phyloP scores from a whole-genome alignment of 2,329 filamentous ascomycete genomes.

The Hymenoscyphus albidus region DNA sequence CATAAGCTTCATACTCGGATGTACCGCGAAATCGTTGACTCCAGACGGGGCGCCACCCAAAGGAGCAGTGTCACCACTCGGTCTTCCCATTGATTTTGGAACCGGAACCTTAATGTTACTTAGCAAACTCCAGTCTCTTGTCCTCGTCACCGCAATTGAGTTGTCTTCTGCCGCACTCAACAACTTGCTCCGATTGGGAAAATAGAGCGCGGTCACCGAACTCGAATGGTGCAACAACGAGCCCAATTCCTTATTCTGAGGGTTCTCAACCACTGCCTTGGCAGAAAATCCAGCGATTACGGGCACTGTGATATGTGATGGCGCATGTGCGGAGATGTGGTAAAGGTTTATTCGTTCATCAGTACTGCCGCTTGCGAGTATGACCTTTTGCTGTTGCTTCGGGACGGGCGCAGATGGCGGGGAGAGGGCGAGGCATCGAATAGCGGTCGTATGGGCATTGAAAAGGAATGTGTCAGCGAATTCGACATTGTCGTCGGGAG shows the following conservation, averaged over 20 bases:
- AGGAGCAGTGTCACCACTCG: conserved; percentile 84
- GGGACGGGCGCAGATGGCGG: conserved; percentile 60
- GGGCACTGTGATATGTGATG: conserved; percentile 52
- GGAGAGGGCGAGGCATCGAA: conserved; percentile 84
- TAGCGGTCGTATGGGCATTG: conserved; percentile 85
- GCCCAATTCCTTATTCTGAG: conserved; percentile 83
- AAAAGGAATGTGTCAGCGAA: conserved; percentile 96
- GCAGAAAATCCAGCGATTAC: conserved; percentile 64
- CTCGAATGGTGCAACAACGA: conserved; percentile 82
- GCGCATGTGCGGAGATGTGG: conserved; percentile 71
- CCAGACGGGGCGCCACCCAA: conserved; percentile 78
- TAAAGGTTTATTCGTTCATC: conserved; percentile 96
- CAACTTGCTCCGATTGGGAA: conserved; percentile 83
- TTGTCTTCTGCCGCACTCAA: conserved; percentile 88
- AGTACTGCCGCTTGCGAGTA: conserved; percentile 85
- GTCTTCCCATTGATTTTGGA: conserved; percentile 73
- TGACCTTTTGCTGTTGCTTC: conserved; percentile 72
- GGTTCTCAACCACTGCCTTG: conserved; percentile 76
- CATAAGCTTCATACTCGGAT: conserved; percentile 96
- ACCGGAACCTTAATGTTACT: conserved; percentile 86
- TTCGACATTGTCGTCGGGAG: conserved; percentile 45
- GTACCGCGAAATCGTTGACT: conserved; percentile 91
- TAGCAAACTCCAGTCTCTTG: conserved; percentile 83
- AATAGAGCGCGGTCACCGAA: conserved; percentile 73
- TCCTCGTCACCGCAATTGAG: conserved; percentile 80